Evolutionary conservation across 371 early-diverging fungal genomes (phyloP), one percentile per base, ranked within the genome.

Genomic region (Mucor sp.): DNA sequence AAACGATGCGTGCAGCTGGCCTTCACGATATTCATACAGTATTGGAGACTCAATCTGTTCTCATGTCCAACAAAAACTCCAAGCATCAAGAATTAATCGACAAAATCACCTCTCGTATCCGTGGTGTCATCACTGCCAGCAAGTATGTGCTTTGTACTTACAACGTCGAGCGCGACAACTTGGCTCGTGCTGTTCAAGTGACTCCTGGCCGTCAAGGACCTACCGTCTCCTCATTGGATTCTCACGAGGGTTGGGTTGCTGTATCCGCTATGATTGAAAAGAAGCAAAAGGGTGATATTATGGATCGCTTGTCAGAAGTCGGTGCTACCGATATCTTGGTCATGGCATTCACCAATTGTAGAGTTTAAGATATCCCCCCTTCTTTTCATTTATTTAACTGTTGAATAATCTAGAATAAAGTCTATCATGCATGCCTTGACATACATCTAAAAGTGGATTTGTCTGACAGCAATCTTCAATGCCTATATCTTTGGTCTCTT

Each of bases 1-100:
- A 99, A 71, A 99, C 99, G 17, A 99, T 99, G 98, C 91, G 94
- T 68, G 98, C 97, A 33, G 98, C 98, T 33, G 96, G 96, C n/a
- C 89, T 98, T 53, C 92, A 93, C 74, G 91, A 91, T 58, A 92
- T 97, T 60, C 89, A 86, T 60, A 95, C 94, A 8, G 75, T 99
- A 21, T 68, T 95, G 64, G 79, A 82, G 0, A 92, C 97, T 9
- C 90, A 99, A 77, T 91, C 97, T 11, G 94, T 97, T 17, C 81
- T 98, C 60, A 89, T 99, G 69, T 81, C 90, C 70, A 91, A 92
- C 76, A 82, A 87, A 37, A 72, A 85, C 57, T 68, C 88, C 21
- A 25, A 71, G 11, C 88, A 90, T 68, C 83, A 87, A 17, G 82
- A 83, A 0, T 70, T 97, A 62, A 89, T 96, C 14, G 86, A 86